Conservation (phyloP, 805 yeast species). For the Candida maesae region DNA sequence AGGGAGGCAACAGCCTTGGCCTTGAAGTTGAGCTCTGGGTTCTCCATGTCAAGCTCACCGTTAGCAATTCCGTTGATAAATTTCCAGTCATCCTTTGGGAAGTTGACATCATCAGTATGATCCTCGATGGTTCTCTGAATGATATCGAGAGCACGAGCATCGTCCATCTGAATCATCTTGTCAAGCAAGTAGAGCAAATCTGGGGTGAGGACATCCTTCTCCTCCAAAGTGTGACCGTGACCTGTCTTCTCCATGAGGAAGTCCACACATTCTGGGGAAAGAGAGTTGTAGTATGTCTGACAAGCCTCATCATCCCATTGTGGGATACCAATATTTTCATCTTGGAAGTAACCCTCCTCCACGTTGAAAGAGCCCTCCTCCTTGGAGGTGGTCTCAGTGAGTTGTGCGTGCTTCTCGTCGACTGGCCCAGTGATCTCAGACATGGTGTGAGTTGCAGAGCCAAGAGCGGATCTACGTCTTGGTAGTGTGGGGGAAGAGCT, state of each 20-base stretch:
- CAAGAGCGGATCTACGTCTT: too few relatives aligned
- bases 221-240: conserved; percentile 13
- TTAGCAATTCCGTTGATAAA: conserved; percentile 4
- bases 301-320: conserved; percentile 14
- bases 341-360: neutral
- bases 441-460: too few relatives aligned
- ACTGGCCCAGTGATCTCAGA: too few relatives aligned
- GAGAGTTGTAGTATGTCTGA: conserved; percentile 7
- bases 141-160: conserved; percentile 23
- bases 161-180: conserved; percentile 19
- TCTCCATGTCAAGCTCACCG: conserved; percentile 4
- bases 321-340: conserved; percentile 2
- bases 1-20: conserved; percentile 8
- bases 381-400: conserved; percentile 1
- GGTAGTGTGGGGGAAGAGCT: too few relatives aligned
- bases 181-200: conserved; percentile 16
- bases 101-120: conserved; percentile 46
- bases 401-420: neutral
- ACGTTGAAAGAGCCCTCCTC: neutral
- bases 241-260: conserved; percentile 16
- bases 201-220: conserved; percentile 12
- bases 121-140: conserved; percentile 36
- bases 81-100: conserved; percentile 31
- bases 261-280: conserved; percentile 4
- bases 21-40: conserved; percentile 8